Evolutionary conservation across 306 rosid genomes (phyloP), one percentile per base, ranked within the genome.

Genomic region (Lathyrus oleraceus): DNA sequence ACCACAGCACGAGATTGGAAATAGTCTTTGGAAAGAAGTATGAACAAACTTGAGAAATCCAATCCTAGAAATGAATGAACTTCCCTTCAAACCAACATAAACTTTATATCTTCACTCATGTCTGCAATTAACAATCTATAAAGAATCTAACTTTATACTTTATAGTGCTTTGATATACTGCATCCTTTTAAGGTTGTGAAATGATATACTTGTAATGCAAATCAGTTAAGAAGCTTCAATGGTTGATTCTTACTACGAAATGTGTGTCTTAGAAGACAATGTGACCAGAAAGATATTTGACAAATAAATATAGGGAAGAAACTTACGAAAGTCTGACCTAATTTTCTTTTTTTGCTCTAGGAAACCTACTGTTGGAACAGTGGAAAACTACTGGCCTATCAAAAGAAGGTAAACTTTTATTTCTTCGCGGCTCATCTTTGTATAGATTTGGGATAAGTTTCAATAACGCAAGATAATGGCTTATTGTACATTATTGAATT

Each of bases 321-420:
- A 40, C 47, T 66, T 45, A 57, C 38, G 13, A 59, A 58, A 20
- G 14, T 73, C 39, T 32, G 14, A 4, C 44, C 66, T 45, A 43
- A 11, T 44, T 59, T 48, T 78, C 36, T 80, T 42, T 38, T 25
- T n/a, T 69, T 39, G 65, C 32, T 21, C 28, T 69, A 93, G 98
- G 98, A 70, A 85, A 84, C 51, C 72, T 85, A 72, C 74, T 93
- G 74, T 76, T 90, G 81, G 88, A 90, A 43, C 85, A 85, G 68
- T 90, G 98, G 98, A 80, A 78, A 61, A 85, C 86, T 66, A 83
- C 86, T 59, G 87, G 88, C 65, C 78, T 90, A 60, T 84, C 97
- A 28, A 84, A 63, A 30, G 84, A 88, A 77, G 98, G 98, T 85
- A 68, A 56, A 67, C 42, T 69, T 59, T 76, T 54, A 48, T 76